phyloP scores from a whole-genome alignment of 345 rosid genomes.

The Schrenkiella parvula region DNA sequence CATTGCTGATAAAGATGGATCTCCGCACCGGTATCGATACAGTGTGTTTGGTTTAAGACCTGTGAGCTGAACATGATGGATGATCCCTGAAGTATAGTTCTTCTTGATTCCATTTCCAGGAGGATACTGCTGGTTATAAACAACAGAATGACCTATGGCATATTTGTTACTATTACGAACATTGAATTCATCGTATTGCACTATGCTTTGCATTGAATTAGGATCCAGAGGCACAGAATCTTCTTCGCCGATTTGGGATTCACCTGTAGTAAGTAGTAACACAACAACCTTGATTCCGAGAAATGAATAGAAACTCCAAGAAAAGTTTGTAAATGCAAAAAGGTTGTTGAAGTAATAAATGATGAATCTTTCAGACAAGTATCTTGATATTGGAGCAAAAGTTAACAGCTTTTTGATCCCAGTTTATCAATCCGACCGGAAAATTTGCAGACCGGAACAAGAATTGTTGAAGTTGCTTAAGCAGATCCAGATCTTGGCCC shows the following conservation, averaged over 20 bases:
- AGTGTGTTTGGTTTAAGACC: constrained; percentile 54
- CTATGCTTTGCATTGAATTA: constrained; percentile 49
- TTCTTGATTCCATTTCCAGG: constrained; percentile 44
- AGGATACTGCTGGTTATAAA: constrained; percentile 65
- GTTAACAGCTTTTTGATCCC: background rate
- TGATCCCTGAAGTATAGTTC: constrained; percentile 81
- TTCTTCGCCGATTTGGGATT: constrained; percentile 49
- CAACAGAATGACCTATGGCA: constrained; percentile 53
- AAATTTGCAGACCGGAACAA: background rate
- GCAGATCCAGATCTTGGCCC: background rate
- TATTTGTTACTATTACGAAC: constrained; percentile 19
- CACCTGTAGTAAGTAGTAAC: constrained; percentile 44
- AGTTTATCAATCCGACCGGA: background rate
- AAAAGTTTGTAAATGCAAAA: background rate
- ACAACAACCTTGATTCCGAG: background rate
- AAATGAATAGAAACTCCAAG: background rate
- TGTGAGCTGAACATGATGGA: constrained; percentile 75
- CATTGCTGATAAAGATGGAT: constrained; percentile 58
- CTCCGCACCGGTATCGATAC: constrained; percentile 71
- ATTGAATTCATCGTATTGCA: constrained; percentile 44
- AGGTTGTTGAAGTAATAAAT: background rate
- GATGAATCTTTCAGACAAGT: background rate
- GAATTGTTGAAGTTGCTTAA: background rate
- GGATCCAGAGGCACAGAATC: constrained; percentile 48
- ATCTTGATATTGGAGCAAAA: background rate